Evolutionary conservation across 2,329 filamentous ascomycete species (phyloP).

Genomic region (Hypoxylon sp.): DNA sequence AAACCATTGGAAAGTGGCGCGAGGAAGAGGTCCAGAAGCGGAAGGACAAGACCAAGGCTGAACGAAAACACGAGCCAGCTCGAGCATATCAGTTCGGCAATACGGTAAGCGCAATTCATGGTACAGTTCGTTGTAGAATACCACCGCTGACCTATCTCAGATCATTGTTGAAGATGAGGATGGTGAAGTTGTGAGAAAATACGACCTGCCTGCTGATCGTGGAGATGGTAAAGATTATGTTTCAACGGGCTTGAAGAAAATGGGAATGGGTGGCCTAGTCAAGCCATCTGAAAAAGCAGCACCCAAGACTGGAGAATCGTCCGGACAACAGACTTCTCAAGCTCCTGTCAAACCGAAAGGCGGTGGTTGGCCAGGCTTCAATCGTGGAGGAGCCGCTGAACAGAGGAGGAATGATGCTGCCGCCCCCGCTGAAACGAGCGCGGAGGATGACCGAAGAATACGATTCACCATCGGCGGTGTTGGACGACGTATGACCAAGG

Average conservation of each 20-base stretch:
- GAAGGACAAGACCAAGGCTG: constrained; percentile 70
- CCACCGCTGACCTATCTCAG: constrained; percentile 58
- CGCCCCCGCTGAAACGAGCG: constrained; percentile 58
- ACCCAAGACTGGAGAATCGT: constrained; percentile 49
- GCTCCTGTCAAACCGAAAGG: constrained; percentile 57
- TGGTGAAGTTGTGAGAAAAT: constrained; percentile 88
- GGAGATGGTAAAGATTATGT: constrained; percentile 60
- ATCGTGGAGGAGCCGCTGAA: constrained; percentile 51
- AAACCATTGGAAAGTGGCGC: constrained; percentile 66
- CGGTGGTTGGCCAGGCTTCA: constrained; percentile 67
- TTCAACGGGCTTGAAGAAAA: constrained; percentile 66
- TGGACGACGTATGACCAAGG: constrained; percentile 83
- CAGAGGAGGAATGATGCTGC: constrained; percentile 59
- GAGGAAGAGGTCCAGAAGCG: constrained; percentile 74
- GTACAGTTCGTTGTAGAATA: not conserved
- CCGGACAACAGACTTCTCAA: constrained; percentile 47
- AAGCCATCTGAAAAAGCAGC: constrained; percentile 59
- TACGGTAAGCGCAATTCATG: constrained; percentile 65
- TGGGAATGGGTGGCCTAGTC: constrained; percentile 65
- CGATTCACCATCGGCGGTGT: constrained; percentile 82
- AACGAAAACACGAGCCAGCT: constrained; percentile 77
- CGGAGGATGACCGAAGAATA: constrained; percentile 78
- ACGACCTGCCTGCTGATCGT: constrained; percentile 76
- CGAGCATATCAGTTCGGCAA: constrained; percentile 88
- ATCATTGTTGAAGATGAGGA: constrained; percentile 91